phyloP scores from a whole-genome alignment of 2,329 filamentous ascomycete genomes.

The Botrytis fragariae region DNA sequence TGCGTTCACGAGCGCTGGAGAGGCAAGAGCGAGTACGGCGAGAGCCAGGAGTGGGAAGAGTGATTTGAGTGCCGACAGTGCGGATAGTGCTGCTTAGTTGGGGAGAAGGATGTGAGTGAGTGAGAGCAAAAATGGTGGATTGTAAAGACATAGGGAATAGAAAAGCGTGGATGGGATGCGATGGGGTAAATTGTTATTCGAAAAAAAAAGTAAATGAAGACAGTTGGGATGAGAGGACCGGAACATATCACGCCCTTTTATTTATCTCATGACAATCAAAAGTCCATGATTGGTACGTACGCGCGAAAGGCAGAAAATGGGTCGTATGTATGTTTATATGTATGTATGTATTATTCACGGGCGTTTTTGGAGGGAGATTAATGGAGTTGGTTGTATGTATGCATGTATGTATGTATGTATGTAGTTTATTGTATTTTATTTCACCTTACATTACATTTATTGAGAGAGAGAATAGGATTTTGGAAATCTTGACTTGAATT shows the following conservation, averaged over 20 bases:
- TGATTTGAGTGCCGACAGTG: neutral
- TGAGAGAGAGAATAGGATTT: too few species aligned
- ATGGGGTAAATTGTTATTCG: neutral
- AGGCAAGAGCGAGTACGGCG: neutral
- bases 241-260: neutral
- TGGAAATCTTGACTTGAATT: too few species aligned
- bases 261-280: neutral
- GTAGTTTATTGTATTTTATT: too few species aligned
- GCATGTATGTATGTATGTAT: too few species aligned
- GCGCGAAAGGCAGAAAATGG: neutral
- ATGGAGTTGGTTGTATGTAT: neutral
- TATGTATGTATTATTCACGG: neutral
- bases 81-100: neutral
- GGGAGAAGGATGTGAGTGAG: too few species aligned
- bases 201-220: neutral
- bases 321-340: neutral
- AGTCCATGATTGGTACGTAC: neutral
- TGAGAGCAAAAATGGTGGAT: neutral
- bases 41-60: slow-evolving; percentile 5
- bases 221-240: neutral
- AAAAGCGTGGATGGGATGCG: neutral
- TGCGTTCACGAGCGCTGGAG: neutral
- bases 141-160: neutral
- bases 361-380: neutral
- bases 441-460: too few species aligned